Conservation (phyloP, 176 grass and related monocot genomes). For the Canna indica region DNA sequence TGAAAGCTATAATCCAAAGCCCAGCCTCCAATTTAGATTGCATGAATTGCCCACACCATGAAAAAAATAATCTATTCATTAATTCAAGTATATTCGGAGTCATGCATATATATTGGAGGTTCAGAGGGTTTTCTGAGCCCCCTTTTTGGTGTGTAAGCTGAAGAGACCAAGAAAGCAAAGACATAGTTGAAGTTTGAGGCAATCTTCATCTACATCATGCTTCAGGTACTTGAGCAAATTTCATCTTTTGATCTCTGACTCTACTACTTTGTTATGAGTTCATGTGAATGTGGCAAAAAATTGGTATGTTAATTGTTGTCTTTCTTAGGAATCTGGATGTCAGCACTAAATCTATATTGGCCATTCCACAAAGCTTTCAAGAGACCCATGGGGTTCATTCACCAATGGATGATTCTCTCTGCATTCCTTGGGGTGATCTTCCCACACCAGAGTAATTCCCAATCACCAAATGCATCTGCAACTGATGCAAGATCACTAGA, state of each 20-base stretch:
- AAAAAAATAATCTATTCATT: too few species aligned
- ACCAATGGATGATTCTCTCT: constrained; percentile 18
- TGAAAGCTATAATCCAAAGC: too few species aligned
- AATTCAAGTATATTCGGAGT: too few species aligned
- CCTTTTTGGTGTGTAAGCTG: not conserved
- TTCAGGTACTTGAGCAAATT: not conserved
- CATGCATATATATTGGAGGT: too few species aligned
- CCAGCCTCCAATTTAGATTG: too few species aligned
- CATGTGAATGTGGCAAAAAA: not conserved
- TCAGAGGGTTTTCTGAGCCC: not conserved
- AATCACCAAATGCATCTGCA: constrained; percentile 10
- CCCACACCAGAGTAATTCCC: constrained; percentile 18
- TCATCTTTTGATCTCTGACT: not conserved
- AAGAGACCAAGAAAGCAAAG: not conserved
- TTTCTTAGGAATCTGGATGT: constrained; percentile 1
- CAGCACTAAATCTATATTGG: not conserved
- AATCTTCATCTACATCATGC: not conserved
- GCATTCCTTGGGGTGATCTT: constrained; percentile 19
- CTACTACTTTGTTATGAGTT: not conserved
- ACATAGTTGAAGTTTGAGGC: not conserved
- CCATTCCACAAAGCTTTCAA: not conserved
- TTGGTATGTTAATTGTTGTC: not conserved
- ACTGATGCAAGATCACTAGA: constrained; percentile 34
- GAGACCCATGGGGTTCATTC: constrained; percentile 25
- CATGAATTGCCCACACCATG: too few species aligned